phyloP scores from a whole-genome alignment of 78 protist genomes.

The Blattamonas nauphoetae region DNA sequence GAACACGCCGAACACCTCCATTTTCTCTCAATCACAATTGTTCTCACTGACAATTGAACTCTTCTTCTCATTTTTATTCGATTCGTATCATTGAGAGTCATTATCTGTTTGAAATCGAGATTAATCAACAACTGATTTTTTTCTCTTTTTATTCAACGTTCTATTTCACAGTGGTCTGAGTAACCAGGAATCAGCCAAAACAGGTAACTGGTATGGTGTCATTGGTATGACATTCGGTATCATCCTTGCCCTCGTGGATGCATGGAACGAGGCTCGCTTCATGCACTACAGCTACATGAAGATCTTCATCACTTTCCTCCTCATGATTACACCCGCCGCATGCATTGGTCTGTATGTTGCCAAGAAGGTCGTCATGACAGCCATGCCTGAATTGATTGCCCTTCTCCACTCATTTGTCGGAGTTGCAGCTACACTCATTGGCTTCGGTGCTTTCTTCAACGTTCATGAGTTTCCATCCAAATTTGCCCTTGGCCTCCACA shows the following conservation, averaged over 20 bases:
- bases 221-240: conserved; percentile 25
- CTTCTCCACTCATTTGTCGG: conserved; percentile 56
- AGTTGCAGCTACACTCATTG: conserved; percentile 44
- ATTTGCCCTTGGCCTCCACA: not conserved
- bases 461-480: not conserved
- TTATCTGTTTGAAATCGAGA: not conserved
- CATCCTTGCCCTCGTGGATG: conserved; percentile 16
- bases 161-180: conserved; percentile 29
- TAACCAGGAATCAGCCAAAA: conserved; percentile 31
- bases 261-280: not conserved
- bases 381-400: conserved; percentile 45
- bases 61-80: not conserved
- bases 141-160: too few relatives aligned
- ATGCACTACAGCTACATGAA: not conserved
- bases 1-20: too few relatives aligned
- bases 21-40: not conserved
- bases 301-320: not conserved
- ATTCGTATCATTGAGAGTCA: not conserved
- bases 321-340: conserved; percentile 14
- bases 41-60: not conserved
- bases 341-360: conserved; percentile 16
- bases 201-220: conserved; percentile 35
- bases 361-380: not conserved
- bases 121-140: not conserved
- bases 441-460: not conserved